phyloP scores from a whole-genome alignment of 768 basidiomycete species.

The Kondoa subrosea region DNA sequence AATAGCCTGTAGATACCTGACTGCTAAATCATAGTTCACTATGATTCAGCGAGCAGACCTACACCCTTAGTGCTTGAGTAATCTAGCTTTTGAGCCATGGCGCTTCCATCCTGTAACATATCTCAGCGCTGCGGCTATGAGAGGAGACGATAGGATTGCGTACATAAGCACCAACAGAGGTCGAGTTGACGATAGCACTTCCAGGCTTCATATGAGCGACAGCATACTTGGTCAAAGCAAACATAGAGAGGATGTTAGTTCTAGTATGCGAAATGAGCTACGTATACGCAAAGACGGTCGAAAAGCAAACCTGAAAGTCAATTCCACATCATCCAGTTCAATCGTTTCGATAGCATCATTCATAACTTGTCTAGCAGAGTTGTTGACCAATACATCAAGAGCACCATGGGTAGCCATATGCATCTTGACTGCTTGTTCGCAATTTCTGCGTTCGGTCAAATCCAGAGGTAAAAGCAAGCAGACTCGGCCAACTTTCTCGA shows the following conservation, averaged over 20 bases:
- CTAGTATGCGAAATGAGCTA: too few relatives aligned
- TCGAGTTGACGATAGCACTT: constrained; percentile 46
- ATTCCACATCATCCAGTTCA: constrained; percentile 29
- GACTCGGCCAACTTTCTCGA: constrained; percentile 37
- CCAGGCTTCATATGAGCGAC: constrained; percentile 47
- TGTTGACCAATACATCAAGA: constrained; percentile 46
- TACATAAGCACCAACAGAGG: constrained; percentile 44
- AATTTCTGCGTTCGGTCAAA: constrained; percentile 36
- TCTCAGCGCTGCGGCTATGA: not conserved
- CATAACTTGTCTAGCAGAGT: constrained; percentile 41
- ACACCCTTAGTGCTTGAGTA: constrained; percentile 49
- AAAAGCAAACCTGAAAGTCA: too few relatives aligned
- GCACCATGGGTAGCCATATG: constrained; percentile 36
- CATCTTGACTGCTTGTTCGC: constrained; percentile 38
- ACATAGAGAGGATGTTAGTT: constrained; percentile 45
- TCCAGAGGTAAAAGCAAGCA: constrained; percentile 33
- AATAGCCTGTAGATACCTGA: not conserved
- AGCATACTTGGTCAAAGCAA: constrained; percentile 43
- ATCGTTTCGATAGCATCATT: constrained; percentile 39
- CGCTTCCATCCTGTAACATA: constrained; percentile 24
- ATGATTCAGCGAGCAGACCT: constrained; percentile 21
- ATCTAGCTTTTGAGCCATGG: constrained; percentile 35
- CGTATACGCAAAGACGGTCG: too few relatives aligned
- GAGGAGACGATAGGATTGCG: not conserved
- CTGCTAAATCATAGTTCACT: not conserved